Evolutionary conservation across 805 yeast species (phyloP).

Genomic region (Yarrowia sp.): DNA sequence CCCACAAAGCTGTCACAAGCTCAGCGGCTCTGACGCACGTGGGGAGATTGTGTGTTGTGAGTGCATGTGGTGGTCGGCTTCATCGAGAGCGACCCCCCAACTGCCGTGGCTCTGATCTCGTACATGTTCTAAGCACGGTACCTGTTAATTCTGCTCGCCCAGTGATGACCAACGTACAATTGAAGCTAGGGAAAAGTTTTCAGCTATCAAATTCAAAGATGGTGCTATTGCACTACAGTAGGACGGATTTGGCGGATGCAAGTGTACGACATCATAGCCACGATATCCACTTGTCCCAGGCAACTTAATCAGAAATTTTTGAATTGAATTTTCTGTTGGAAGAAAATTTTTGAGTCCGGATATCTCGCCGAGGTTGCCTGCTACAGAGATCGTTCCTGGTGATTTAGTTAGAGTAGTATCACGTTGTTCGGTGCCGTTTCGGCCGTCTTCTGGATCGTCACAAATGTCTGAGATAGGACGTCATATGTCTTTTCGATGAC

Average conservation of each 20-base stretch:
- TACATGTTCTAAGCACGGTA: not conserved
- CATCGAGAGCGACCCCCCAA: too few relatives aligned
- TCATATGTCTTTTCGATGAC: not conserved
- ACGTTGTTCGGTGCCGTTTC: slow-evolving; percentile 1
- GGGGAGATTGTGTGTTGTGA: not conserved
- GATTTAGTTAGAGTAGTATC: not conserved
- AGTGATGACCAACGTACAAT: not conserved
- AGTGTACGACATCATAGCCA: not conserved
- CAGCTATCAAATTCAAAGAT: not conserved
- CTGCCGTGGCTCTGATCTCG: not conserved
- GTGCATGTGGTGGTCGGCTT: not conserved
- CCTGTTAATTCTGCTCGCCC: not conserved
- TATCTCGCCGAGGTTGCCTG: too few relatives aligned
- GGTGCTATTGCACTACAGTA: not conserved
- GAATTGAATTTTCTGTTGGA: not conserved
- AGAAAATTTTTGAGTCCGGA: too few relatives aligned
- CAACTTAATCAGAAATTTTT: not conserved
- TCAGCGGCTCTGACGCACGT: slow-evolving; percentile 20
- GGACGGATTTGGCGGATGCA: slow-evolving; percentile 28
- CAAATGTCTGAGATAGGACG: not conserved
- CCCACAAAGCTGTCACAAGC: slow-evolving; percentile 24
- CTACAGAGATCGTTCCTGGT: too few relatives aligned
- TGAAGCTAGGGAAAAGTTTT: slow-evolving; percentile 1
- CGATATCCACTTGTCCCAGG: slow-evolving; percentile 1
- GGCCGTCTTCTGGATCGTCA: slow-evolving; percentile 1